These are phyloP conservation scores for Trichoderma lentiforme DNA, from an alignment of 2,329 filamentous ascomycete species.

Conservation along the genomic window DNA sequence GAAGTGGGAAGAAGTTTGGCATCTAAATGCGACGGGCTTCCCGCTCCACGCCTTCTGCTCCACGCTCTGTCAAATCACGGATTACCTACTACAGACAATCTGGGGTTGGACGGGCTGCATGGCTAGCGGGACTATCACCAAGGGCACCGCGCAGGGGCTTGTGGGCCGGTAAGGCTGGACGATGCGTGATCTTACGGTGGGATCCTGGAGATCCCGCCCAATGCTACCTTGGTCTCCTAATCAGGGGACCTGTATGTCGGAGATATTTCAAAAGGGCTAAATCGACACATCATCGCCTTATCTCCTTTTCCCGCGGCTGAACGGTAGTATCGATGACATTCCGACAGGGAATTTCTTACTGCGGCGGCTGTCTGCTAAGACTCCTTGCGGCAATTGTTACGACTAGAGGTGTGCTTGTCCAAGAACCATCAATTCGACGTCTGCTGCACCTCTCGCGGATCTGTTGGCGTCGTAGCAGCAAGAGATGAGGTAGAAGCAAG, in stretches of 20 bases:
- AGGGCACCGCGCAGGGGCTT: neutral
- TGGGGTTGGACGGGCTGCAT: neutral
- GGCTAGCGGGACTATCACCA: neutral
- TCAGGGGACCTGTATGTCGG: neutral
- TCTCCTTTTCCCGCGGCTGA: neutral
- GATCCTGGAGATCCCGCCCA: constrained; percentile 8
- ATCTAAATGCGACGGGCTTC: neutral
- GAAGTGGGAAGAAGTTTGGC: neutral
- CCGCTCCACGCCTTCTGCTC: neutral
- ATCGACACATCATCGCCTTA: neutral
- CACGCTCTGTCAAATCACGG: neutral
- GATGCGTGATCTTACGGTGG: constrained; percentile 11
- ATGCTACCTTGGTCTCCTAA: constrained; percentile 1
- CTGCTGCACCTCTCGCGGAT: neutral
- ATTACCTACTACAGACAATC: neutral
- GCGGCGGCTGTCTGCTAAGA: neutral
- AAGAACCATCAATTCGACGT: neutral
- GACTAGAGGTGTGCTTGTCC: neutral
- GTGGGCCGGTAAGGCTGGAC: constrained; percentile 3
- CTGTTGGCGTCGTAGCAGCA: neutral
- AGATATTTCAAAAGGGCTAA: neutral
- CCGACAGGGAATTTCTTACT: neutral
- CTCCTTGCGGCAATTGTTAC: neutral
- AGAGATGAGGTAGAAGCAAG: neutral
- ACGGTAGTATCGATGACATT: neutral